Base-by-base conservation (phyloP, 2,329 filamentous ascomycete genomes). In the Immersiporthe knoxdaviesiana region DNA sequence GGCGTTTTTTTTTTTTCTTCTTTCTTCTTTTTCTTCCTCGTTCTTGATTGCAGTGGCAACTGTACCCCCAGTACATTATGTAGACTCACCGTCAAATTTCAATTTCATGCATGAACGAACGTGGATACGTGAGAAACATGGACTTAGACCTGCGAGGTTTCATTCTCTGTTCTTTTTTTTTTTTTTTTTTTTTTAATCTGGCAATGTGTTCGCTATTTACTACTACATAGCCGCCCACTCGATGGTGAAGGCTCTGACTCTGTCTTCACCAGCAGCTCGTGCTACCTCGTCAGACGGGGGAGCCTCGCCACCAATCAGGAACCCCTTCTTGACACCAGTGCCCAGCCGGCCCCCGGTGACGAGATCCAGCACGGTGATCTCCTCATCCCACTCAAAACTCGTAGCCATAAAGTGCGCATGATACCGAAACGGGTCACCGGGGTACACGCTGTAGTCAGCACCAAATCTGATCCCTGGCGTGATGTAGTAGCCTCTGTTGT, bases 301-400 rank as follows among this genome's bases (percentile, higher is more conserved):
- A 66, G 86, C 81, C 74, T 87, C 84, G 0, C 93, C 94, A 8
- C 94, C 95, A 68, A 99, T 86, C 66, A 99, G 82, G 75, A 94
- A 97, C 0, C 93, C 92, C 81, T 99, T 99, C 84, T 99, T 99
- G 27, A 98, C 96, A 63, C 93, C 93, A 2, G 96, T 98, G 0
- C 94, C 96, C 72, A 99, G 80, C 74, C 96, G 86, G 6, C 96
- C 96, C 10, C 93, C 94, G 27, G 90, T 91, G 21, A 98, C 91
- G 18, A 99, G 83, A 73, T 97, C 92, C 73, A 97, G 85, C 75
- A 98, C 83, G 50, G 92, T 87, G 68, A 99, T 91, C 74, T 94
- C 89, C 75, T 97, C 88, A 71, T 97, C 90, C 93, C 94, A 98
- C n/a, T 85, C 89, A 74, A 92, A 88, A 41, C 92, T 89, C n/a